Evolutionary conservation across 768 basidiomycete genomes (phyloP).

Genomic region (Mycena kentingensis): DNA sequence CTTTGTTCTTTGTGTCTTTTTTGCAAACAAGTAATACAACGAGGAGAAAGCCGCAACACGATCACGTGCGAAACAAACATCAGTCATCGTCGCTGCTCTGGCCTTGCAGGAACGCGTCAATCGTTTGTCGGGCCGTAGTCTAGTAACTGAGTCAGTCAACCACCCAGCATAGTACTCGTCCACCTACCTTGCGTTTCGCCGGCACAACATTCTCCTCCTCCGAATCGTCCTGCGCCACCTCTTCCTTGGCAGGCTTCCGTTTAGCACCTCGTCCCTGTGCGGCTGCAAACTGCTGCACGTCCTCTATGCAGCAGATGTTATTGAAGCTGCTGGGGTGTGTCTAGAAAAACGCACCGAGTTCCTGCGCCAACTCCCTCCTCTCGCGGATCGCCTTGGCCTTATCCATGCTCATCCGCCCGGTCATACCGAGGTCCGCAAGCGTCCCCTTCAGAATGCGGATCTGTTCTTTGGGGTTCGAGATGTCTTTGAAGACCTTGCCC

Average conservation of each 20-base stretch:
- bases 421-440: constrained; percentile 77
- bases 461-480: constrained; percentile 60
- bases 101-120: constrained; percentile 71
- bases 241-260: constrained; percentile 21
- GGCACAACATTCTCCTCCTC: constrained; percentile 37
- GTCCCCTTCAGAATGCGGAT: constrained; percentile 66
- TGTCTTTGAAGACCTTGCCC: constrained; percentile 69
- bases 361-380: constrained; percentile 74
- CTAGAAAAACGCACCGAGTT: constrained; percentile 59
- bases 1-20: too few species aligned
- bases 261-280: constrained; percentile 36
- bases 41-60: not conserved
- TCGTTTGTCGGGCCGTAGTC: constrained; percentile 56
- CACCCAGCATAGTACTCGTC: not conserved
- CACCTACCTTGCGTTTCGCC: constrained; percentile 45
- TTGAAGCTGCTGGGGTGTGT: not conserved
- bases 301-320: constrained; percentile 51
- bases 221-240: constrained; percentile 30
- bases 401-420: constrained; percentile 71
- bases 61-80: not conserved
- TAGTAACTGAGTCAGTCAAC: constrained; percentile 17
- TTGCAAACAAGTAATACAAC: too few species aligned
- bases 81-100: constrained; percentile 57
- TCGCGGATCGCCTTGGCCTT: constrained; percentile 77
- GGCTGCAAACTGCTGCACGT: constrained; percentile 71